Evolutionary conservation across 148 eudicot genomes (phyloP).

Genomic region (Camellia japonica): DNA sequence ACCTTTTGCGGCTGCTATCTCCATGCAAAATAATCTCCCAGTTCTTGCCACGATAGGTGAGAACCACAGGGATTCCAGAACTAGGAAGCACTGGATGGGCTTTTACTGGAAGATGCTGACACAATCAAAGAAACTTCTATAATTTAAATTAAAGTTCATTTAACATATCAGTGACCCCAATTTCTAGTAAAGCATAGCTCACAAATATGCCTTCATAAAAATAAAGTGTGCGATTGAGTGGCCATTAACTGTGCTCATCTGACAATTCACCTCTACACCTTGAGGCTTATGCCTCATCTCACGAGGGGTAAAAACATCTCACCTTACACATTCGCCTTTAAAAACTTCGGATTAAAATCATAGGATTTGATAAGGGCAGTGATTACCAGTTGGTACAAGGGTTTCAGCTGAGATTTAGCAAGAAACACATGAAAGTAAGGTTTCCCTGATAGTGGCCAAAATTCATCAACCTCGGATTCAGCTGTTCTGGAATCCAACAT

Average conservation of each 20-base stretch:
- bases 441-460: slow-evolving; percentile 23
- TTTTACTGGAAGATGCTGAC: slow-evolving; percentile 24
- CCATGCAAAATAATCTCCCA: slow-evolving; percentile 35
- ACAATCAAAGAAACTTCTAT: neutral
- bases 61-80: slow-evolving; percentile 22
- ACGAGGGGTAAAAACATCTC: too few relatives aligned
- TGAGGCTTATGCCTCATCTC: too few relatives aligned
- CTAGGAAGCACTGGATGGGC: slow-evolving; percentile 25
- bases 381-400: slow-evolving; percentile 7
- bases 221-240: neutral
- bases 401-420: neutral
- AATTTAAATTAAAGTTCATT: neutral
- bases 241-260: too few relatives aligned
- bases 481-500: neutral
- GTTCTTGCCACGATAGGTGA: slow-evolving; percentile 25
- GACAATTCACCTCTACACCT: too few relatives aligned
- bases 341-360: neutral
- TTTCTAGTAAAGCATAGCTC: too few relatives aligned
- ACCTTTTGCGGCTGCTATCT: slow-evolving; percentile 2
- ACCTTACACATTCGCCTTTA: too few relatives aligned
- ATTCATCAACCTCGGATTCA: slow-evolving; percentile 4
- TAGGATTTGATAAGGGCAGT: neutral
- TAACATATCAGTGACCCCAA: too few relatives aligned
- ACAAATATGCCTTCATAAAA: neutral
- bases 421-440: slow-evolving; percentile 13